Evolutionary conservation across 73 alveolate genomes (phyloP).

Genomic region (Symbiodinium natans): DNA sequence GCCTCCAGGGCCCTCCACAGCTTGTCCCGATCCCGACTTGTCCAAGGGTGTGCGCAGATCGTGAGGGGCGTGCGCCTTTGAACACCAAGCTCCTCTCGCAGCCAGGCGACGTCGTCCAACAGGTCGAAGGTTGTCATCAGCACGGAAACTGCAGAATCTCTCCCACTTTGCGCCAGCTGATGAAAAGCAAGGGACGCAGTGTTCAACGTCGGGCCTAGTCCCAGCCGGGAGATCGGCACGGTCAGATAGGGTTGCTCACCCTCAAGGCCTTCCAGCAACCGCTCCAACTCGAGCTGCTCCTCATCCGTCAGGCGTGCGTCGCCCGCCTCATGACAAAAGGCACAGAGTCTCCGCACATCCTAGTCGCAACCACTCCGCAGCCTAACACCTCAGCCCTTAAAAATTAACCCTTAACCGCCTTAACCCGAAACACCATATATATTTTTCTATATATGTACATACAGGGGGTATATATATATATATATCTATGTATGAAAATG

Average conservation of each 20-base stretch:
- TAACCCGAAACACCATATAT: no score
- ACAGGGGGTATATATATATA: no score
- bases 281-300: neutral
- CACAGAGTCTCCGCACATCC: no score
- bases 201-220: neutral
- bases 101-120: constrained; percentile 40
- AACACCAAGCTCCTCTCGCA: neutral
- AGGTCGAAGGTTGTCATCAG: constrained; percentile 79
- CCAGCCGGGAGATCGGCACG: constrained; percentile 28
- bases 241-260: neutral
- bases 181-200: neutral
- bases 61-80: neutral
- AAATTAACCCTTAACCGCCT: no score
- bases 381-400: no score
- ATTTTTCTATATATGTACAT: no score
- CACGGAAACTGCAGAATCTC: neutral
- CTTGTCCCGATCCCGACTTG: neutral
- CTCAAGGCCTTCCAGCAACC: neutral
- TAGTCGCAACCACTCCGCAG: no score
- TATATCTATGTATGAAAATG: no score
- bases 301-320: neutral
- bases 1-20: neutral
- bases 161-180: neutral
- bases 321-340: neutral
- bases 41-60: constrained; percentile 54